Percentiles rank a stretch among this genome's conserved stretches.
These are phyloP conservation scores for Colletotrichum limetticola DNA, from an alignment of 2,329 filamentous ascomycete species.

Conservation along the genomic window DNA sequence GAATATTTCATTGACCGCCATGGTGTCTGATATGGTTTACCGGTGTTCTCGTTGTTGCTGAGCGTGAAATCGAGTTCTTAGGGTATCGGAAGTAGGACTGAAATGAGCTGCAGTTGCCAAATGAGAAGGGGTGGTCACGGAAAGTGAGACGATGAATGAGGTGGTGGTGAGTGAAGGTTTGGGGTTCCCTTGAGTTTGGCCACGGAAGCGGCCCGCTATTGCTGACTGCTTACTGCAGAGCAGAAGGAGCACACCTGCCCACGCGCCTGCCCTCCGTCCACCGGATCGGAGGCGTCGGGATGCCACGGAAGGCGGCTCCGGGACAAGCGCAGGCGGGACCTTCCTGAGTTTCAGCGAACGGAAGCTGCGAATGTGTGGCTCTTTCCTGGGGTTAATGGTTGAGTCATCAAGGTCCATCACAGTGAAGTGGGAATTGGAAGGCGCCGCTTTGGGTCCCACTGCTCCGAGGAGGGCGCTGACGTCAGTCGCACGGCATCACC, in stretches of 20 bases:
- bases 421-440: too few species aligned
- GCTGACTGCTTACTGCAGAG: neutral
- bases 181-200: neutral
- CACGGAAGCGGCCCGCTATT: neutral
- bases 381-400: neutral
- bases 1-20: constrained; percentile 46
- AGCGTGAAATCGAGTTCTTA: too few species aligned
- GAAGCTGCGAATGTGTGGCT: neutral
- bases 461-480: constrained; percentile 16
- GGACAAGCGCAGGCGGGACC: neutral
- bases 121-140: neutral
- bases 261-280: neutral
- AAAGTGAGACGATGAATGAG: neutral
- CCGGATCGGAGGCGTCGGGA: neutral
- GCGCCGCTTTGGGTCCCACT: constrained; percentile 7
- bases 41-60: too few species aligned
- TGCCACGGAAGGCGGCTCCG: neutral
- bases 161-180: neutral
- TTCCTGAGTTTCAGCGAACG: neutral
- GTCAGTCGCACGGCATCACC: constrained; percentile 26
- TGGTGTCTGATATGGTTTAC: constrained; percentile 22
- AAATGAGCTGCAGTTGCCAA: neutral
- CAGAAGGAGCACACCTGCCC: neutral
- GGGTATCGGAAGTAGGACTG: too few species aligned
- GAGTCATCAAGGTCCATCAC: constrained; percentile 11